phyloP scores from a whole-genome alignment of 345 rosid genomes.

The Salix arbutifolia region DNA sequence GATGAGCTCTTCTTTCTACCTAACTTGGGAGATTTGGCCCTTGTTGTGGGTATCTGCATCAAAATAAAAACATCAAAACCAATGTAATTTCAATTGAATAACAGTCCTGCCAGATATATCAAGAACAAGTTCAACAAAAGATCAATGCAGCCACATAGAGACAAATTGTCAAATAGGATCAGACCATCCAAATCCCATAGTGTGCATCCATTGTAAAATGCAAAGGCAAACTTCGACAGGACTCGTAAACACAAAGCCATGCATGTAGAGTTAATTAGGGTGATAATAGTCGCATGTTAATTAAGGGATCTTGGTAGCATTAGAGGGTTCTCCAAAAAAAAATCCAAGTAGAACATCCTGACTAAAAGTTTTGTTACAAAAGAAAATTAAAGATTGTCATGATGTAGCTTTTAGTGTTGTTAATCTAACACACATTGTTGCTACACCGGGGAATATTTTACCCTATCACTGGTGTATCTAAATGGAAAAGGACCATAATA shows the following conservation, averaged over 20 bases:
- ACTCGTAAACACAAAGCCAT: background rate
- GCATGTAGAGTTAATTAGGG: background rate
- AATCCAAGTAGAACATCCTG: background rate
- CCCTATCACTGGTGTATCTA: background rate
- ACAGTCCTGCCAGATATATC: background rate
- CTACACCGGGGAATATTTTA: background rate
- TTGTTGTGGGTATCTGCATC: constrained; percentile 79
- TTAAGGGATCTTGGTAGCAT: background rate
- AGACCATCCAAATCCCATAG: background rate
- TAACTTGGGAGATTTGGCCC: constrained; percentile 96
- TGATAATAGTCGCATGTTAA: background rate
- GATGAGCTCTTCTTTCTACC: constrained; percentile 69
- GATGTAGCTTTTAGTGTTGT: background rate
- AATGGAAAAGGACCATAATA: background rate
- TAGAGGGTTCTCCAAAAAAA: background rate
- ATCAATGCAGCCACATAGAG: background rate
- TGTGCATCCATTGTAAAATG: background rate
- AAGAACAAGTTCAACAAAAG: background rate
- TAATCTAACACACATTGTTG: background rate
- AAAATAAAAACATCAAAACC: background rate
- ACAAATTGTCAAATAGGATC: background rate
- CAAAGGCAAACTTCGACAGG: background rate
- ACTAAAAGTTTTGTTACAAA: background rate
- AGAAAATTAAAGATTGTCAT: background rate
- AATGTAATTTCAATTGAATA: background rate